phyloP scores from a whole-genome alignment of 1,139 yeast genomes.

The Dujonia santamariae region DNA sequence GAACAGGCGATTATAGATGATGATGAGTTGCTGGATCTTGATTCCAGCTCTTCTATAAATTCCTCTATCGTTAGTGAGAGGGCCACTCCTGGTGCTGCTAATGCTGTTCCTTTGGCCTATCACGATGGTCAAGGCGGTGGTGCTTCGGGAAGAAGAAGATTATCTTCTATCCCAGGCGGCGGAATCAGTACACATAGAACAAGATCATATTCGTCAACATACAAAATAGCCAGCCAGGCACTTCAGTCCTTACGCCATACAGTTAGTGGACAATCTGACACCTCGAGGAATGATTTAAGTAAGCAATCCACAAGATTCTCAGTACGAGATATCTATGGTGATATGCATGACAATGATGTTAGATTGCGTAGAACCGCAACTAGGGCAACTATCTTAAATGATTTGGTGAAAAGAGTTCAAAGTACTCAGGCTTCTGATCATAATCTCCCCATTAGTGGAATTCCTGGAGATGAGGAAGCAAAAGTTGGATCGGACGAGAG shows the following conservation, averaged over 20 bases:
- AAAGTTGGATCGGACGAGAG: slow-evolving; percentile 8
- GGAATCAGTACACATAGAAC: slow-evolving; percentile 1
- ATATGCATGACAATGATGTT: slow-evolving; percentile 27
- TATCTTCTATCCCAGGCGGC: slow-evolving; percentile 1
- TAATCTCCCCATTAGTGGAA: slow-evolving; percentile 3
- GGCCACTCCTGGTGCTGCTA: neutral
- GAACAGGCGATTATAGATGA: too few species aligned
- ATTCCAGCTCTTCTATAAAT: neutral
- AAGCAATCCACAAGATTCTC: slow-evolving; percentile 19
- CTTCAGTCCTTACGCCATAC: slow-evolving; percentile 1
- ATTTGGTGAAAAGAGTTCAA: slow-evolving; percentile 19
- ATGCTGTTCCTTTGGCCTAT: slow-evolving; percentile 1
- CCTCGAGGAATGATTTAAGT: neutral
- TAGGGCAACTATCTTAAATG: slow-evolving; percentile 33
- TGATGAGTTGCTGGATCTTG: too few species aligned
- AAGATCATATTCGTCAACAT: slow-evolving; percentile 1
- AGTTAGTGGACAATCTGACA: neutral
- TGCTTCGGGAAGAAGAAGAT: neutral
- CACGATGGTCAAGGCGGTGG: neutral
- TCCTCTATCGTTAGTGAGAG: slow-evolving; percentile 1
- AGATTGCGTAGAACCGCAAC: slow-evolving; percentile 35
- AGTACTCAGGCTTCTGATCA: slow-evolving; percentile 11
- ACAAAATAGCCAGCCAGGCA: slow-evolving; percentile 2
- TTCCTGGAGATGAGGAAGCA: slow-evolving; percentile 7
- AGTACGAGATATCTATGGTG: slow-evolving; percentile 35